Conservation (phyloP, 1,284 basidiomycete genomes). For the Rhizopogon parksii region DNA sequence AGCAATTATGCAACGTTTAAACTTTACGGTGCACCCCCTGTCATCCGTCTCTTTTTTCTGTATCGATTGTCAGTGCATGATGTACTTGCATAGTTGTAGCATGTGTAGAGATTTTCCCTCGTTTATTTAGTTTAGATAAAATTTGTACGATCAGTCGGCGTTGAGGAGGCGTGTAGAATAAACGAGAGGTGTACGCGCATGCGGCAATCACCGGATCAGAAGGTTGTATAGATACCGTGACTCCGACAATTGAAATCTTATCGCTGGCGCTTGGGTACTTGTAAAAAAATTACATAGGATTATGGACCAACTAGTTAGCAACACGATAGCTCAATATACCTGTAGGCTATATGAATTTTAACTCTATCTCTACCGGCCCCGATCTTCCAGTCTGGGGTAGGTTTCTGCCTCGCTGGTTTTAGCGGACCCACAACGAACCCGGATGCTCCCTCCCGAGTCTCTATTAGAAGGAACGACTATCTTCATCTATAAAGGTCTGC, state of each 20-base stretch:
- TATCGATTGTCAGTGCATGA: neutral
- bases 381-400: neutral
- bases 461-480: too few species aligned
- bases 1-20: neutral
- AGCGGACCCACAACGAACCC: neutral
- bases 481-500: too few species aligned
- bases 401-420: neutral
- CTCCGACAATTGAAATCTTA: slow-evolving; percentile 1
- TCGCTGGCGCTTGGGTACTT: neutral
- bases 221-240: neutral
- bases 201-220: neutral
- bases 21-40: neutral
- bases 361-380: neutral
- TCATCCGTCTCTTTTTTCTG: neutral
- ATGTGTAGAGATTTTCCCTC: neutral
- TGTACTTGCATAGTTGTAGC: neutral
- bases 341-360: neutral
- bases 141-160: too few species aligned
- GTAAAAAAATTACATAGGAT: too few species aligned
- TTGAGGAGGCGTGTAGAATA: neutral
- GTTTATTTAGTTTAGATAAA: neutral
- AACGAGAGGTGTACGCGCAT: neutral
- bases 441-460: slow-evolving; percentile 28
- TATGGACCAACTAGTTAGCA: neutral
- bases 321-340: neutral